These are phyloP conservation scores for Hypoxylon sp. DNA, from an alignment of 2,329 filamentous ascomycete genomes.

Conservation along the genomic window DNA sequence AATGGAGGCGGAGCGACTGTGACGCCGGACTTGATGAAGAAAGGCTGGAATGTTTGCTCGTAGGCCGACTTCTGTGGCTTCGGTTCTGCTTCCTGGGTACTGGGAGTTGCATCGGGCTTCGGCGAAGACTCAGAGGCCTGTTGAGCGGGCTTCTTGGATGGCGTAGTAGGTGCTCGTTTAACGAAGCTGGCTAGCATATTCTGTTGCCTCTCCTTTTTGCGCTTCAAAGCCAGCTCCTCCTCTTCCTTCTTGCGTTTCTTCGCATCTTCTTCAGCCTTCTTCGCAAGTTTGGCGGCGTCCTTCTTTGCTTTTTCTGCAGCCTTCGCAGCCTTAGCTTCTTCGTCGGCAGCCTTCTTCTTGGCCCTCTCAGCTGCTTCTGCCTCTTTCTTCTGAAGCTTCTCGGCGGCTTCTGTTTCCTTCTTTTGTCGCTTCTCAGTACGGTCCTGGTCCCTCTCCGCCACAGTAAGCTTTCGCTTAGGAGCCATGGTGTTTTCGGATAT, in stretches of 20 bases:
- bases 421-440: slow-evolving; percentile 57
- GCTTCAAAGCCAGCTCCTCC: slow-evolving; percentile 50
- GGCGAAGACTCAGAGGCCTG: slow-evolving; percentile 22
- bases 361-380: slow-evolving; percentile 51
- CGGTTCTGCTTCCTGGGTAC: slow-evolving; percentile 37
- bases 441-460: slow-evolving; percentile 52
- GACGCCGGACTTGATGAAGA: slow-evolving; percentile 79
- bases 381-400: slow-evolving; percentile 51
- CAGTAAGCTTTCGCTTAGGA: slow-evolving; percentile 50
- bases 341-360: slow-evolving; percentile 43
- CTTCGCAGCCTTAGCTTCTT: slow-evolving; percentile 48
- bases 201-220: slow-evolving; percentile 54
- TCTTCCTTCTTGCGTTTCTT: slow-evolving; percentile 52
- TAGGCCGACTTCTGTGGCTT: slow-evolving; percentile 61
- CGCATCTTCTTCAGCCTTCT: slow-evolving; percentile 51
- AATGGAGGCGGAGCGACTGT: slow-evolving; percentile 70
- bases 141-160: slow-evolving; percentile 36
- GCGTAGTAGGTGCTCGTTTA: slow-evolving; percentile 39
- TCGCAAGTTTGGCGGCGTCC: slow-evolving; percentile 46
- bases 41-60: slow-evolving; percentile 78
- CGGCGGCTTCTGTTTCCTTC: slow-evolving; percentile 56
- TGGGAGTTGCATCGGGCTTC: slow-evolving; percentile 35
- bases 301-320: slow-evolving; percentile 53
- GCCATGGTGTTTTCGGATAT: slow-evolving; percentile 41
- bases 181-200: slow-evolving; percentile 41